Conservation (phyloP, 1,139 yeast species). For the Kodamaea arcana region DNA sequence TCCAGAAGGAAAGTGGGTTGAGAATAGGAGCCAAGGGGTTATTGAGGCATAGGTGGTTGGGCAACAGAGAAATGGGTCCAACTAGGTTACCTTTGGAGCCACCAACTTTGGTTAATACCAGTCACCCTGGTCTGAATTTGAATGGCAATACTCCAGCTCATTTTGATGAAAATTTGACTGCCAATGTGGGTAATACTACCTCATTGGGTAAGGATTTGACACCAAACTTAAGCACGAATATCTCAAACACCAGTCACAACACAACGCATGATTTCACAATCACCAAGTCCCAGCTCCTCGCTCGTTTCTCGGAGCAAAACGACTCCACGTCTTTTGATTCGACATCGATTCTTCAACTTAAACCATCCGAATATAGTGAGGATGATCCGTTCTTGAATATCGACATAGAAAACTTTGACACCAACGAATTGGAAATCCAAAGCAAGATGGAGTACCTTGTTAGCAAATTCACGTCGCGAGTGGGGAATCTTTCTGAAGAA, state of each 20-base stretch:
- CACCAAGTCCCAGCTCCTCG: conserved; percentile 28
- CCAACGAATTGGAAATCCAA: conserved; percentile 42
- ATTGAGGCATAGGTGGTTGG: conserved; percentile 61
- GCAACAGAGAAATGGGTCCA: not conserved
- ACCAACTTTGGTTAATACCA: too few relatives aligned
- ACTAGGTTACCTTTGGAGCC: not conserved
- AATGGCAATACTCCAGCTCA: not conserved
- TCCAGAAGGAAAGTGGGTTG: conserved; percentile 66
- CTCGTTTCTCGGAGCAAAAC: conserved; percentile 26
- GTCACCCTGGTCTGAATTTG: not conserved
- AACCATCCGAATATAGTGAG: conserved; percentile 18
- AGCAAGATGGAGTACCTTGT: conserved; percentile 41
- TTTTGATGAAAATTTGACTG: too few relatives aligned
- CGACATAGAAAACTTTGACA: conserved; percentile 40
- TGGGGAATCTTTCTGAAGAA: conserved; percentile 34
- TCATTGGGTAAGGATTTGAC: too few relatives aligned
- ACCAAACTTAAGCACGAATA: too few relatives aligned
- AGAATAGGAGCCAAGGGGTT: conserved; percentile 57
- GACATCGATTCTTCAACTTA: conserved; percentile 7
- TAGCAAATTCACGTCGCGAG: conserved; percentile 30
- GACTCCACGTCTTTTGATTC: conserved; percentile 19
- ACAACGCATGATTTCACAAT: conserved; percentile 4
- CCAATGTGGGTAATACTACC: too few relatives aligned
- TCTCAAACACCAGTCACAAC: not conserved
- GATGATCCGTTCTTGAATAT: conserved; percentile 39